These are phyloP conservation scores for Chionographis japonica DNA, from an alignment of 106 monocot genomes.

Conservation along the genomic window DNA sequence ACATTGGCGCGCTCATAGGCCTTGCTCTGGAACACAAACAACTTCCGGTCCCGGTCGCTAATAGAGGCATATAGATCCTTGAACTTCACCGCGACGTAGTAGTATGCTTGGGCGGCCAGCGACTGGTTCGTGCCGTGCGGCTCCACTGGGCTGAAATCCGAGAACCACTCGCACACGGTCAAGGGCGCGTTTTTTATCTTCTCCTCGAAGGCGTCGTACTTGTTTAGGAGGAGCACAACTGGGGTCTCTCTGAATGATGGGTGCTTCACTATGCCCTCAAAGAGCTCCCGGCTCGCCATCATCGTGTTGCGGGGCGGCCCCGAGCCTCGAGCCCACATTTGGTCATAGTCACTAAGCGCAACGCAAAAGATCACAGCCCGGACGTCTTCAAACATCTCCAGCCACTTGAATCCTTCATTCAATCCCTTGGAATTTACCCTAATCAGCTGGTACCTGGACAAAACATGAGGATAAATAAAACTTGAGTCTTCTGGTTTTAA, in stretches of 20 bases:
- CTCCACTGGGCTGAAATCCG: constrained; percentile 37
- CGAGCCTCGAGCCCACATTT: constrained; percentile 20
- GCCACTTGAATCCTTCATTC: constrained; percentile 38
- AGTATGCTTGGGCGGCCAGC: constrained; percentile 33
- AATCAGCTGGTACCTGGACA: constrained; percentile 36
- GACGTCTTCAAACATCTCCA: constrained; percentile 45
- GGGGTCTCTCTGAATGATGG: constrained; percentile 23
- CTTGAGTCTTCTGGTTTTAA: background rate
- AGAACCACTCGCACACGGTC: constrained; percentile 43
- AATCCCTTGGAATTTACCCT: constrained; percentile 32
- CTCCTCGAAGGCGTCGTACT: constrained; percentile 42
- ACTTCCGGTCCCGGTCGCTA: constrained; percentile 16
- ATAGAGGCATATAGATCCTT: constrained; percentile 34
- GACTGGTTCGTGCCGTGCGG: constrained; percentile 34
- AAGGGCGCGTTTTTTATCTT: constrained; percentile 36
- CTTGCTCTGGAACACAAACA: constrained; percentile 43
- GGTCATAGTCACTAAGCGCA: constrained; percentile 42
- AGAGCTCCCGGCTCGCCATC: constrained; percentile 30
- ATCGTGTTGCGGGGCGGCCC: constrained; percentile 31
- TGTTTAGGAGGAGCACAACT: constrained; percentile 37
- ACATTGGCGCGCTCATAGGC: constrained; percentile 25
- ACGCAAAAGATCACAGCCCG: constrained; percentile 37
- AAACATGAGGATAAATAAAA: background rate
- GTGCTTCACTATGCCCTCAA: constrained; percentile 25
- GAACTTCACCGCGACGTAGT: constrained; percentile 38